These are phyloP conservation scores for Rubus idaeus DNA, from an alignment of 306 rosid genomes.

Conservation along the genomic window DNA sequence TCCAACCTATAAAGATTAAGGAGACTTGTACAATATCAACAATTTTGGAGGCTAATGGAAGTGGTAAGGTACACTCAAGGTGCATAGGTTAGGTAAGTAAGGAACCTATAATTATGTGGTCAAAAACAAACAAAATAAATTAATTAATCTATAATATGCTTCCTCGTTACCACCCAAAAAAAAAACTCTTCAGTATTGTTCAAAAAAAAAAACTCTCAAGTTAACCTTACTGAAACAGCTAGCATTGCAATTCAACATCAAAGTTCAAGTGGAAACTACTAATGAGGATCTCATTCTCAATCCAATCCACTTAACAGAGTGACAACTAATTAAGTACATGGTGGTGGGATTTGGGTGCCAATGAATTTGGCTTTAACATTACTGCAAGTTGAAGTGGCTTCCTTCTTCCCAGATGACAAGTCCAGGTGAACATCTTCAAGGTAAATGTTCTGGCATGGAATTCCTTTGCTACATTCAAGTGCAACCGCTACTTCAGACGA, in stretches of 20 bases:
- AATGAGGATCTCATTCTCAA: not conserved
- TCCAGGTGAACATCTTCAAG: constrained; percentile 53
- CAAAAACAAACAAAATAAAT: not conserved
- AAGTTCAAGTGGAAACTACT: constrained; percentile 2
- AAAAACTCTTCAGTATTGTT: too few relatives aligned
- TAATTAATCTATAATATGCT: too few relatives aligned
- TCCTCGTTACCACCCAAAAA: not conserved
- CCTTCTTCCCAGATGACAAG: constrained; percentile 31
- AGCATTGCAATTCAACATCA: not conserved
- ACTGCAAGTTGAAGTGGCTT: constrained; percentile 43
- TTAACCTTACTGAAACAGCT: not conserved
- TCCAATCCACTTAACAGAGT: not conserved
- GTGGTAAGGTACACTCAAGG: not conserved
- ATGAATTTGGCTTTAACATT: constrained; percentile 50
- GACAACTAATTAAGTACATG: constrained; percentile 31
- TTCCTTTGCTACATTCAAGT: constrained; percentile 43
- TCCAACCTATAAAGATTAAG: not conserved
- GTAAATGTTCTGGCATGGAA: constrained; percentile 49
- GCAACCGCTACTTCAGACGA: constrained; percentile 48
- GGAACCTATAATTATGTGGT: not conserved
- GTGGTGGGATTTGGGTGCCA: constrained; percentile 61
- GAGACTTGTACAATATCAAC: not conserved
- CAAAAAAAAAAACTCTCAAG: too few relatives aligned
- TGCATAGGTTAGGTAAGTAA: not conserved
- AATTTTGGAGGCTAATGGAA: not conserved